Conservation (phyloP, 176 grass and related monocot genomes). For the Cocos nucifera region DNA sequence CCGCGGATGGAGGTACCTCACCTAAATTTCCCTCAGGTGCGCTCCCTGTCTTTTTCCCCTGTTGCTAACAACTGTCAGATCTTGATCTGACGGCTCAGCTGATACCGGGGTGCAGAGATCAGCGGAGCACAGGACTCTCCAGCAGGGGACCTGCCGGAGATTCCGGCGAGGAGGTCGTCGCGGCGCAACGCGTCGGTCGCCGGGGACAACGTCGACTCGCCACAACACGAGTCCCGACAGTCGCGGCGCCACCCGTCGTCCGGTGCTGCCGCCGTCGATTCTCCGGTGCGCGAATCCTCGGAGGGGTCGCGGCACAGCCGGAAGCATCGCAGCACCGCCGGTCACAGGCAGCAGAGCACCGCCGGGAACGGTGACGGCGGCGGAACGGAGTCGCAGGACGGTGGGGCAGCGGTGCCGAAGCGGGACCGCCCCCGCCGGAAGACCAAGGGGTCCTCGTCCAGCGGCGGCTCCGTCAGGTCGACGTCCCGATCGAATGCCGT, state of each 20-base stretch:
- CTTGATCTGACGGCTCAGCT: neutral
- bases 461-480: conserved; percentile 12
- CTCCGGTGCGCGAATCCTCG: neutral
- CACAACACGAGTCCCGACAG: neutral
- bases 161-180: neutral
- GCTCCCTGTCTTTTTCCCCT: neutral
- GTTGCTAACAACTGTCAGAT: neutral
- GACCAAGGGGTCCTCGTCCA: conserved; percentile 19
- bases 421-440: conserved; percentile 13
- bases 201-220: conserved; percentile 4
- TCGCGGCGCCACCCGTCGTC: conserved; percentile 18
- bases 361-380: neutral
- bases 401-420: conserved; percentile 17
- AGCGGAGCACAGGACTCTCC: neutral
- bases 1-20: neutral
- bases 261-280: neutral
- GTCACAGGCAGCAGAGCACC: neutral
- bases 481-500: neutral
- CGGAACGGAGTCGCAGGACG: neutral
- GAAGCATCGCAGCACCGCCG: conserved; percentile 4
- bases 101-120: conserved; percentile 15
- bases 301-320: conserved; percentile 12
- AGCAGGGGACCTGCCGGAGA: conserved; percentile 1
- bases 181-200: conserved; percentile 16
- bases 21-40: neutral